phyloP scores from a whole-genome alignment of 179 eudicot genomes.

The Gypsophila paniculata region DNA sequence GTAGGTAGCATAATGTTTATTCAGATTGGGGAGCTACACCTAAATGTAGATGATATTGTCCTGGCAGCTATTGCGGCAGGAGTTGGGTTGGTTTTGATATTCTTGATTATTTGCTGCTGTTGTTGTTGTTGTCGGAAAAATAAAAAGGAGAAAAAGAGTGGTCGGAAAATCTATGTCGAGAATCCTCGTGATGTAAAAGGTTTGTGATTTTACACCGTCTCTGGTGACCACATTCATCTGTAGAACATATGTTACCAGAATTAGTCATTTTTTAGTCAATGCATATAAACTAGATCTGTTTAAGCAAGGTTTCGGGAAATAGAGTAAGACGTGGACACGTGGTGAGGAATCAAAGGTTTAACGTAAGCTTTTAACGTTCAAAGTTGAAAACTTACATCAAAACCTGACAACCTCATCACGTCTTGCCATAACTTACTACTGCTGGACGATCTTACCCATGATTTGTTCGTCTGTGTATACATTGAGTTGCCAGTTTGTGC shows the following conservation, averaged over 20 bases:
- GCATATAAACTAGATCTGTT: no score
- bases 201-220: no score
- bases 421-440: not conserved
- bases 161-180: conserved; percentile 16
- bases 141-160: conserved; percentile 35
- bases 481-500: not conserved
- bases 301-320: no score
- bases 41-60: conserved; percentile 12
- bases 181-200: conserved; percentile 8
- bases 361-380: no score
- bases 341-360: no score
- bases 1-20: conserved; percentile 7
- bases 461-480: not conserved
- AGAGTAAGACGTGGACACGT: no score
- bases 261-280: no score
- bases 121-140: conserved; percentile 30
- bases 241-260: no score
- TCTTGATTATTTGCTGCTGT: conserved; percentile 43
- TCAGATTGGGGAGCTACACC: not conserved
- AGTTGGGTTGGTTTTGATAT: conserved; percentile 38
- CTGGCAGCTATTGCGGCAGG: conserved; percentile 57
- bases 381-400: no score
- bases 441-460: not conserved
- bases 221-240: no score
- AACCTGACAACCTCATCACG: not conserved